A percentile compares a stretch with the other conserved stretches of the same genome.
These are phyloP conservation scores for Telopea speciosissima DNA, from an alignment of 177 flowering plant genomes.

Conservation along the genomic window DNA sequence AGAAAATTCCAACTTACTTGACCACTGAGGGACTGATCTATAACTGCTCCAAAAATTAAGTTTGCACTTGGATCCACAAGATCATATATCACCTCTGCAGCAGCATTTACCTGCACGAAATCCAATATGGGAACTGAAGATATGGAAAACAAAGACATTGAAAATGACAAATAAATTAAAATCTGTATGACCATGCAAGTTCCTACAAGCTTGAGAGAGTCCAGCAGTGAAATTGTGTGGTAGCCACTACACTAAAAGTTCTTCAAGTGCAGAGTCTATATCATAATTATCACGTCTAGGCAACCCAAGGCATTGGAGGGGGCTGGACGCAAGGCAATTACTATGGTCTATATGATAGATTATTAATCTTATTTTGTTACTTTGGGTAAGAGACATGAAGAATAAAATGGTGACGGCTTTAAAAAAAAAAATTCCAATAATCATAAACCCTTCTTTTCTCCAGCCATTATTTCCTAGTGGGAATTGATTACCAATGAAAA, in stretches of 20 bases:
- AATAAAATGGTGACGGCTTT: too few relatives aligned
- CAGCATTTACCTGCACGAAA: slow-evolving; percentile 77
- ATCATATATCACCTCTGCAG: slow-evolving; percentile 93
- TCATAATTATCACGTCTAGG: too few relatives aligned
- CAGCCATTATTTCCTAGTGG: neutral
- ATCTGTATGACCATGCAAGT: neutral
- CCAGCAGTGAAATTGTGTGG: neutral
- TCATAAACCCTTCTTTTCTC: neutral
- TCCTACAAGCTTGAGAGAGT: neutral
- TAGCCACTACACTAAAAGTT: neutral
- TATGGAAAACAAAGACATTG: neutral
- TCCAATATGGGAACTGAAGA: neutral
- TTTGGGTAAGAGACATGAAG: too few relatives aligned
- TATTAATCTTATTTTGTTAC: too few relatives aligned
- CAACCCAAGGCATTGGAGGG: too few relatives aligned
- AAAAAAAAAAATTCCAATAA: neutral
- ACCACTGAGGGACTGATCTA: slow-evolving; percentile 81
- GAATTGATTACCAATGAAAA: too few relatives aligned
- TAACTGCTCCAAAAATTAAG: slow-evolving; percentile 87
- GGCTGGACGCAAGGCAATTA: too few relatives aligned
- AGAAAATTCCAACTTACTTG: slow-evolving; percentile 51
- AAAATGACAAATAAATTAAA: neutral
- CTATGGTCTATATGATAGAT: too few relatives aligned
- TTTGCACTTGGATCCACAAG: slow-evolving; percentile 96
- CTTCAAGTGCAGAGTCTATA: neutral